Percentiles rank a stretch among this genome's conserved stretches.
Evolutionary conservation across 208 protist species (phyloP).

Genomic region (Trypanosomatidae sp.): DNA sequence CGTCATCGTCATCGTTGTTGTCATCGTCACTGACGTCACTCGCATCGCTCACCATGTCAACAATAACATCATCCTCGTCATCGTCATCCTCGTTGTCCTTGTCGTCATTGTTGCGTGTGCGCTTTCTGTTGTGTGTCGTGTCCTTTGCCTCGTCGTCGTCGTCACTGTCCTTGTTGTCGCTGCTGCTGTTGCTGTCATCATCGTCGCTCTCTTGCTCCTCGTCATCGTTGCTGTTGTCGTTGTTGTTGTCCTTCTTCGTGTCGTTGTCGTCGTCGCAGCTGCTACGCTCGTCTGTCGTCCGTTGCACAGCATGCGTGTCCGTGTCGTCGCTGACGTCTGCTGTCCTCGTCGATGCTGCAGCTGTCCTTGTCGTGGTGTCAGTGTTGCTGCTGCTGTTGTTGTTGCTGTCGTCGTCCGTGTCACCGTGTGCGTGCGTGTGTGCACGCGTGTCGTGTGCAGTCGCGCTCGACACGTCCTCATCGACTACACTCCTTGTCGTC

Average conservation of each 20-base stretch:
- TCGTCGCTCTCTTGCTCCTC: neutral
- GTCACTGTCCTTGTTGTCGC: neutral
- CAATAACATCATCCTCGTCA: neutral
- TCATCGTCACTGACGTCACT: slow-evolving; percentile 1
- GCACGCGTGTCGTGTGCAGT: too few relatives aligned
- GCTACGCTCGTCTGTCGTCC: neutral
- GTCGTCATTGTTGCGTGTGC: neutral
- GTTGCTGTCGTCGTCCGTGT: too few relatives aligned
- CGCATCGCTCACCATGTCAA: neutral
- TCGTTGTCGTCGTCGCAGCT: neutral
- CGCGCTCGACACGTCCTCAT: too few relatives aligned
- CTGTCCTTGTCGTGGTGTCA: too few relatives aligned
- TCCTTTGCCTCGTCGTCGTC: neutral
- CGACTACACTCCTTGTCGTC: too few relatives aligned
- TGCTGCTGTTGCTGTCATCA: neutral
- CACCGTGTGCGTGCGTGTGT: too few relatives aligned
- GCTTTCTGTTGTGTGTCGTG: neutral
- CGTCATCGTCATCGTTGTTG: slow-evolving; percentile 1
- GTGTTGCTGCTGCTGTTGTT: too few relatives aligned
- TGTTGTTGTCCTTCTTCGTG: neutral
- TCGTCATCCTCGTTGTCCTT: neutral
- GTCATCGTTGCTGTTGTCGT: neutral
- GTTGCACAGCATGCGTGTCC: neutral
- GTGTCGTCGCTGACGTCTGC: neutral
- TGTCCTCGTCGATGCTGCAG: neutral